Conservation (phyloP, 73 alveolate species). For the Tetrahymena elliotti region DNA sequence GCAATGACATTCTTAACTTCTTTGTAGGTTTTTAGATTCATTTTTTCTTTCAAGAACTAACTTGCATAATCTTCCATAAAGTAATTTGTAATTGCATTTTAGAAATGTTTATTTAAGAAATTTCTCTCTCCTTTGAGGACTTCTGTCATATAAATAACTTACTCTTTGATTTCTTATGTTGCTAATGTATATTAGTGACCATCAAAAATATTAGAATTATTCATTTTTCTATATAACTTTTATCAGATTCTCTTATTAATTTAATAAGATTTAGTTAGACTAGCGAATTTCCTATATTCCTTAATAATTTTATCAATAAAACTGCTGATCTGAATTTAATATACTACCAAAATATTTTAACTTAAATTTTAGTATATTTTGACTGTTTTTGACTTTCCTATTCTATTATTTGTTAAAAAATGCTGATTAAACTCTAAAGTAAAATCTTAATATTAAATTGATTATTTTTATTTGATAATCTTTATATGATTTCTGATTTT, state of each 20-base stretch:
- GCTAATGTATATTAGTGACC: neutral
- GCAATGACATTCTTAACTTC: neutral
- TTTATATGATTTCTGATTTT: neutral
- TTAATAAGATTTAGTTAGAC: neutral
- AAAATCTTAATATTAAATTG: neutral
- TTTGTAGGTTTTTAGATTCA: neutral
- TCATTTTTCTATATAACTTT: neutral
- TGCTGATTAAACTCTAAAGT: neutral
- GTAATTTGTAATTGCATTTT: neutral
- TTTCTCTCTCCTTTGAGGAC: neutral
- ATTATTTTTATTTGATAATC: neutral
- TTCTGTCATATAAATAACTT: neutral
- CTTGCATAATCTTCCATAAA: neutral
- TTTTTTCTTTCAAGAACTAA: neutral
- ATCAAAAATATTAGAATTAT: neutral
- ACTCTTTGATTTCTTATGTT: neutral
- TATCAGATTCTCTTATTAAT: neutral
- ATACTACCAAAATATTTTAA: neutral
- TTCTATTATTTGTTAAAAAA: neutral
- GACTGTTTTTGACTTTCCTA: neutral
- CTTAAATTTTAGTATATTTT: neutral
- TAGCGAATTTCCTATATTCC: neutral
- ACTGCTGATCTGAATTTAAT: neutral
- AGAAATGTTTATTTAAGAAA: neutral
- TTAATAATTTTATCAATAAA: neutral